Percentiles rank a stretch among this genome's conserved stretches.
phyloP scores from a whole-genome alignment of 2,329 filamentous ascomycete genomes.

The Fusarium palustre region DNA sequence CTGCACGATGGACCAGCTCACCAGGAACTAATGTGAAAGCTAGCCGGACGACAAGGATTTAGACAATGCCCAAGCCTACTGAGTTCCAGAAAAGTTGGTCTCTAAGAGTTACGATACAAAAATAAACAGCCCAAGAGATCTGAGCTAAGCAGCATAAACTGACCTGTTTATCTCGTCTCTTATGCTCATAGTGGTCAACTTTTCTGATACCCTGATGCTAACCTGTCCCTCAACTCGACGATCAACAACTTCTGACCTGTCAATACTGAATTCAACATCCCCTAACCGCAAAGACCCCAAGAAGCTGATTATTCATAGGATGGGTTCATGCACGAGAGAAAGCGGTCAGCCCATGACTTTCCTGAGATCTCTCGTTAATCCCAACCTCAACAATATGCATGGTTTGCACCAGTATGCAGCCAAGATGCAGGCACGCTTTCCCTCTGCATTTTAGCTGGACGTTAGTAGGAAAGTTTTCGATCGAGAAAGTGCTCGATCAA shows the following conservation, averaged over 20 bases:
- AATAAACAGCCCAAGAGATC: too few species aligned
- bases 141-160: too few species aligned
- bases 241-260: neutral
- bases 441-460: conserved; percentile 11
- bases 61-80: too few species aligned
- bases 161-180: too few species aligned
- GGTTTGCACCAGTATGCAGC: conserved; percentile 6
- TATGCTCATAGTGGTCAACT: too few species aligned
- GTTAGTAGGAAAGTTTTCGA: neutral
- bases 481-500: conserved; percentile 2
- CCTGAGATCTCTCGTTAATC: neutral
- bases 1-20: neutral
- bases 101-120: too few species aligned
- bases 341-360: neutral
- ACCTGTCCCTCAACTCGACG: neutral
- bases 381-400: conserved; percentile 12
- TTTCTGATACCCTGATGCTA: too few species aligned
- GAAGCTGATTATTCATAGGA: neutral
- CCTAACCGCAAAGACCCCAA: neutral
- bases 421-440: conserved; percentile 16
- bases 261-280: neutral
- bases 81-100: too few species aligned
- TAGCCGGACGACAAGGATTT: neutral
- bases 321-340: neutral
- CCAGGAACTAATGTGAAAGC: neutral